phyloP scores from a whole-genome alignment of 345 rosid genomes.

The Lepidium africanum region DNA sequence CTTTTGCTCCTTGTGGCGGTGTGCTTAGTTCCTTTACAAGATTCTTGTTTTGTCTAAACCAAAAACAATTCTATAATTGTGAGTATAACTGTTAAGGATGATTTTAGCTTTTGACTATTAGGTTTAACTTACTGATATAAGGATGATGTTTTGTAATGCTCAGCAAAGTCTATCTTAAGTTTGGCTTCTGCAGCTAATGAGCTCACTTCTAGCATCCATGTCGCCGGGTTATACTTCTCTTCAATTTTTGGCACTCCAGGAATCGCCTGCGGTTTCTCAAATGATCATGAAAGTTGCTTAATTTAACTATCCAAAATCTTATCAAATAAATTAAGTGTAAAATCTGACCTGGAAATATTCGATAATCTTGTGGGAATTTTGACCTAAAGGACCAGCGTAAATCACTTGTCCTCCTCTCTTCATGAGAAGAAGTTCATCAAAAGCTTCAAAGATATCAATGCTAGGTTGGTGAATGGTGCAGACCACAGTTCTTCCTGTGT shows the following conservation, averaged over 20 bases:
- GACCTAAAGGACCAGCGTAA: constrained; percentile 63
- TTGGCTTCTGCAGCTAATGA: constrained; percentile 62
- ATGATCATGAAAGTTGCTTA: background rate
- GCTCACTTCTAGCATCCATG: constrained; percentile 93
- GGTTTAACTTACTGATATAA: constrained; percentile 45
- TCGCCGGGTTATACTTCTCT: constrained; percentile 74
- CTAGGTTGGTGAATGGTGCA: constrained; percentile 90
- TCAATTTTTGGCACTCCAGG: constrained; percentile 57
- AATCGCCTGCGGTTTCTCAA: constrained; percentile 33
- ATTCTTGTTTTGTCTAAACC: constrained; percentile 49
- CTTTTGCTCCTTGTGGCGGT: constrained; percentile 41
- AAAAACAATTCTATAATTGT: background rate
- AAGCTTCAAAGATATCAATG: constrained; percentile 84
- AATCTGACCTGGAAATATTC: constrained; percentile 67
- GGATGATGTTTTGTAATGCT: constrained; percentile 48
- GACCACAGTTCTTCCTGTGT: constrained; percentile 81
- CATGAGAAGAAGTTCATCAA: constrained; percentile 71
- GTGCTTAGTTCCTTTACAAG: constrained; percentile 47
- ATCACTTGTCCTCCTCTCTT: constrained; percentile 90
- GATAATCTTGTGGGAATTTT: constrained; percentile 52
- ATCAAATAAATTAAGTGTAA: background rate
- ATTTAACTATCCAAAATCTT: background rate
- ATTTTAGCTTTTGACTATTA: background rate
- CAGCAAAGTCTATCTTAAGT: constrained; percentile 71
- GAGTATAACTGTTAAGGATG: background rate